A percentile compares a stretch with the other conserved stretches of the same genome.
phyloP scores from a whole-genome alignment of 495 filamentous ascomycete genomes.

The Penicillium riverlandense region DNA sequence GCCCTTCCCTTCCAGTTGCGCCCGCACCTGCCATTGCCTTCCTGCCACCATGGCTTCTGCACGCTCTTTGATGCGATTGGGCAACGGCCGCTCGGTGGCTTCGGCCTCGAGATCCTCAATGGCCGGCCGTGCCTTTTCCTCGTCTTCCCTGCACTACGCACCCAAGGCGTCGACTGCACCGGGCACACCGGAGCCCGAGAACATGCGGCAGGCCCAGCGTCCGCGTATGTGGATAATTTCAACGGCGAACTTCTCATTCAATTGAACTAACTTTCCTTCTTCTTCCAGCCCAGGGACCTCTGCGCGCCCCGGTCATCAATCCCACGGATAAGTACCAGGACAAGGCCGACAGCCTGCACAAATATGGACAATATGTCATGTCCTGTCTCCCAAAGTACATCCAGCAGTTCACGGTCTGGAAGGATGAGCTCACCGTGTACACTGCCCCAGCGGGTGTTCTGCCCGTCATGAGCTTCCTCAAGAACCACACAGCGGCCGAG shows the following conservation, averaged over 20 bases:
- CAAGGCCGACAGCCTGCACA: slow-evolving; percentile 77
- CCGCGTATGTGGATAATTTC: slow-evolving; percentile 42
- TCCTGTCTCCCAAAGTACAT: slow-evolving; percentile 95
- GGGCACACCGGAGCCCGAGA: slow-evolving; percentile 41
- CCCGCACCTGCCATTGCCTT: slow-evolving; percentile 21
- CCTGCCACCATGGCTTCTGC: slow-evolving; percentile 37
- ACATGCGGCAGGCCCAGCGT: slow-evolving; percentile 60
- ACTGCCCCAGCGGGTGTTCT: slow-evolving; percentile 81
- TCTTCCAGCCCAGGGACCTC: slow-evolving; percentile 46
- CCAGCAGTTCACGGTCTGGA: slow-evolving; percentile 99
- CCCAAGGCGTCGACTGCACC: slow-evolving; percentile 42
- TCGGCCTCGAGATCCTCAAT: slow-evolving; percentile 47
- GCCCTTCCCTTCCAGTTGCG: slow-evolving; percentile 12
- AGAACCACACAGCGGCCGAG: slow-evolving; percentile 95
- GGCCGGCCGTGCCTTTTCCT: slow-evolving; percentile 46
- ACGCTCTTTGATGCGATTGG: slow-evolving; percentile 61
- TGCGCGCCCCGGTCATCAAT: slow-evolving; percentile 78
- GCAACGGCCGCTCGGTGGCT: slow-evolving; percentile 53
- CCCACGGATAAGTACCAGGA: slow-evolving; percentile 85
- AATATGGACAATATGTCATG: slow-evolving; percentile 93
- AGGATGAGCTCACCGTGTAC: slow-evolving; percentile 94
- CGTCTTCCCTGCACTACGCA: slow-evolving; percentile 47
- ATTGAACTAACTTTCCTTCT: slow-evolving; percentile 13
- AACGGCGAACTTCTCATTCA: slow-evolving; percentile 1
- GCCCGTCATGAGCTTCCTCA: slow-evolving; percentile 90